Evolutionary conservation across 176 grass and related monocot genomes (phyloP).

Genomic region (Cymbopogon citratus): DNA sequence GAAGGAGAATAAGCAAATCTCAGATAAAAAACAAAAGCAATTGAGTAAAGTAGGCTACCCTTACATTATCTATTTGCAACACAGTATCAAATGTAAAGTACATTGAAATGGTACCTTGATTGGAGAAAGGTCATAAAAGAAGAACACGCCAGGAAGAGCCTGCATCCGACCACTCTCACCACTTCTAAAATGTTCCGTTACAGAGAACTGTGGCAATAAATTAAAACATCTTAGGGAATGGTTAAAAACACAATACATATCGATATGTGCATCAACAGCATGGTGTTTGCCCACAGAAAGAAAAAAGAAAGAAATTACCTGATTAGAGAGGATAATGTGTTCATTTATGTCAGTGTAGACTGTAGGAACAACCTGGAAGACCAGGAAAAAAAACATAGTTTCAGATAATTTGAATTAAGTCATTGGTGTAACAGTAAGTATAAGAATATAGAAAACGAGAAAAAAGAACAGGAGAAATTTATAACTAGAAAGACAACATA

Average conservation of each 20-base stretch:
- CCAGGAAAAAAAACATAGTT: neutral
- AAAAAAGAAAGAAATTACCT: constrained; percentile 44
- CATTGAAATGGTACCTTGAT: constrained; percentile 63
- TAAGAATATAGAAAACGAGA: neutral
- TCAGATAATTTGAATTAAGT: neutral
- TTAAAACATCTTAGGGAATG: constrained; percentile 18
- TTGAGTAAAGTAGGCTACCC: neutral
- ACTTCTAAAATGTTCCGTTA: constrained; percentile 84
- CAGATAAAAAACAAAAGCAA: constrained; percentile 3
- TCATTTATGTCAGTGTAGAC: constrained; percentile 83
- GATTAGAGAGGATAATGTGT: constrained; percentile 86
- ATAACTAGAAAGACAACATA: constrained; percentile 27
- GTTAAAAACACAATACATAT: constrained; percentile 1
- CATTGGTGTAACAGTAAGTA: neutral
- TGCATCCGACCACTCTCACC: constrained; percentile 70
- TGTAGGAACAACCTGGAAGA: constrained; percentile 87
- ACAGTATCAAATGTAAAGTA: neutral
- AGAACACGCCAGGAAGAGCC: constrained; percentile 89
- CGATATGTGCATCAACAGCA: neutral
- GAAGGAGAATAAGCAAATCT: neutral
- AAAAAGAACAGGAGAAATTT: neutral
- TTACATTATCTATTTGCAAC: constrained; percentile 2
- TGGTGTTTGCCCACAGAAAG: constrained; percentile 2
- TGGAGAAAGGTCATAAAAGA: constrained; percentile 98
- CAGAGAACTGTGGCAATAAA: constrained; percentile 70